Evolutionary conservation across 2,329 filamentous ascomycete genomes (phyloP), one percentile per base, ranked within the genome.

Genomic region (Orbilia quercus): DNA sequence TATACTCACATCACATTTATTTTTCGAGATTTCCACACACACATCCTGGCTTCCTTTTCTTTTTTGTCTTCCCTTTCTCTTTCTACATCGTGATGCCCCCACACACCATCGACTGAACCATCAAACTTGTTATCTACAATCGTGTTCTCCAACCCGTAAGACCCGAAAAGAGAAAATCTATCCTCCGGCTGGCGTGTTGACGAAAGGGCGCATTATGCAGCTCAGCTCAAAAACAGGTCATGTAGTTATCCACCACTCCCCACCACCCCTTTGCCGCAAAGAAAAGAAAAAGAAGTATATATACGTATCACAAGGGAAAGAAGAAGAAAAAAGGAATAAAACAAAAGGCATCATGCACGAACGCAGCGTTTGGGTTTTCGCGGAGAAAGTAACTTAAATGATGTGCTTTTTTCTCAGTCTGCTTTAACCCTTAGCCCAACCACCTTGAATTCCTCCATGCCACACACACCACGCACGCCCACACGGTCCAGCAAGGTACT

Each of bases 301-400:
- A 50, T 50, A 28, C 20, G 45, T 66, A 58, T 58, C 54, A 60
- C 55, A 62, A 71, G 58, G 50, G 45, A 31, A 54, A 59, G 22
- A n/a, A 54, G 12, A 66, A 44, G 42, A 58, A 34, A 36, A 7
- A 12, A 50, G 23, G 22, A n/a, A n/a, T n/a, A n/a, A n/a, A n/a
- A n/a, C n/a, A n/a, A n/a, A 38, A 51, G 25, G 25, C 16, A 59
- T 57, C 42, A 73, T 73, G 69, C 69, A 66, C 31, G 60, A 66
- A 62, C 69, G 69, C 69, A 73, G 34, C n/a, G n/a, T n/a, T n/a
- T n/a, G n/a, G n/a, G n/a, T n/a, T 60, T 57, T 58, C 47, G 69
- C 69, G 69, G 69, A 73, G 69, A 45, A 3, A 12, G n/a, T 45
- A 44, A 47, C 31, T 44, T 20, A 63, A 34, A 71, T 72, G 59